These are phyloP conservation scores for Syzygium syzygioides DNA, from an alignment of 441 rosid species.

Conservation along the genomic window DNA sequence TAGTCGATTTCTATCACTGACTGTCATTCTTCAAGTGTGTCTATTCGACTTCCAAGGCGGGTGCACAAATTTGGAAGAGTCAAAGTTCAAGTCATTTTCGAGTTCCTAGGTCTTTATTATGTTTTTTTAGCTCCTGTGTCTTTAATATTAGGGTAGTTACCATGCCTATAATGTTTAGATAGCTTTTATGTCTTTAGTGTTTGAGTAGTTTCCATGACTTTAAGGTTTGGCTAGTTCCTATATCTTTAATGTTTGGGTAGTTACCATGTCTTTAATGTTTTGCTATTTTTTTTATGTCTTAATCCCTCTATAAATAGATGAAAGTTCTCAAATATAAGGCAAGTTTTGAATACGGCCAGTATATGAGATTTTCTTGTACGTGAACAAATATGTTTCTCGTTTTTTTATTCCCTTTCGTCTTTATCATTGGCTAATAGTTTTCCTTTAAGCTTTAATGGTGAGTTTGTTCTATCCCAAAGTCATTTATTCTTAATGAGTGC, in stretches of 20 bases:
- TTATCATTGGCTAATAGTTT: not conserved
- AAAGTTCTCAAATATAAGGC: not conserved
- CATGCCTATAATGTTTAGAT: not conserved
- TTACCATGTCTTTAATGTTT: not conserved
- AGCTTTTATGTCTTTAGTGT: not conserved
- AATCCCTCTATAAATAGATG: not conserved
- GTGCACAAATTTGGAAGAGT: not conserved
- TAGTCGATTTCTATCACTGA: too few species aligned
- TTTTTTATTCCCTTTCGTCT: not conserved
- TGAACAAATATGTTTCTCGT: not conserved
- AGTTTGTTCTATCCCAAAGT: not conserved
- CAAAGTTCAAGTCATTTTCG: not conserved
- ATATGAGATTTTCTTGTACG: not conserved
- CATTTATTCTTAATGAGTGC: not conserved
- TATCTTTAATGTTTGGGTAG: not conserved
- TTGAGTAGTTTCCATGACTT: not conserved
- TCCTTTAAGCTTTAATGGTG: fast-evolving
- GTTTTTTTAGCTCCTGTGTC: not conserved
- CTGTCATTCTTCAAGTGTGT: not conserved
- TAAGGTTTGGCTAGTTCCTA: not conserved
- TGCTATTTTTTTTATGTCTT: not conserved
- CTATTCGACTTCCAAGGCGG: not conserved
- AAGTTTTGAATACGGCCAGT: not conserved
- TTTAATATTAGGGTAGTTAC: not conserved
- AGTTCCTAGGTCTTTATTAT: not conserved